These are phyloP conservation scores for Scutellaria minor DNA, from an alignment of 257 asterid genomes.

Conservation along the genomic window DNA sequence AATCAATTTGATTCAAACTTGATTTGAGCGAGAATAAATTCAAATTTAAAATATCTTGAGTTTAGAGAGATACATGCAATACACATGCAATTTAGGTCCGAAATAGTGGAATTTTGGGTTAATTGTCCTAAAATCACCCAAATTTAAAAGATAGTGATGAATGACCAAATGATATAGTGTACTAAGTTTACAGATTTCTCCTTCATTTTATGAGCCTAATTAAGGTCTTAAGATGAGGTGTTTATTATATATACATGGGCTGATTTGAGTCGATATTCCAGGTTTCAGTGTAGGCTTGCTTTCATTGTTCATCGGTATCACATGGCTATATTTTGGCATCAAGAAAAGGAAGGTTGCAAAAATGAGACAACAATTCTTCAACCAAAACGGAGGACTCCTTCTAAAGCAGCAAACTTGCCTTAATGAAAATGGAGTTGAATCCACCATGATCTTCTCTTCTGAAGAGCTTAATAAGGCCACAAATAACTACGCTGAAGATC, in stretches of 20 bases:
- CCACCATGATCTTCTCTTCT: constrained; percentile 30
- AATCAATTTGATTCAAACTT: no score
- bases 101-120: no score
- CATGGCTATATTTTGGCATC: constrained; percentile 38
- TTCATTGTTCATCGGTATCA: constrained; percentile 26
- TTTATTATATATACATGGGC: neutral
- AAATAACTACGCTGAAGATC: constrained; percentile 31
- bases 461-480: constrained; percentile 37
- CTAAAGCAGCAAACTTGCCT: constrained; percentile 26
- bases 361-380: constrained; percentile 35
- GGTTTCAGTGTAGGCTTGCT: constrained; percentile 38
- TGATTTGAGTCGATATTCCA: neutral
- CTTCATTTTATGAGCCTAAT: no score
- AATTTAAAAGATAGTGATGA: no score
- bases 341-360: constrained; percentile 36
- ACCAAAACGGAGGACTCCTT: constrained; percentile 34
- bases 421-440: neutral
- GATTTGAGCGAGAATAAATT: no score
- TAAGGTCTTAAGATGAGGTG: neutral
- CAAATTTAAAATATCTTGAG: no score
- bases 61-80: no score
- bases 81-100: no score
- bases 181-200: no score
- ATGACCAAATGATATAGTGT: no score
- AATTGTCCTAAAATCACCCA: no score